Percentiles rank a stretch among this genome's conserved stretches.
These are phyloP conservation scores for Cryptococcus maquisensis DNA, from an alignment of 1,284 basidiomycete species.

Conservation along the genomic window DNA sequence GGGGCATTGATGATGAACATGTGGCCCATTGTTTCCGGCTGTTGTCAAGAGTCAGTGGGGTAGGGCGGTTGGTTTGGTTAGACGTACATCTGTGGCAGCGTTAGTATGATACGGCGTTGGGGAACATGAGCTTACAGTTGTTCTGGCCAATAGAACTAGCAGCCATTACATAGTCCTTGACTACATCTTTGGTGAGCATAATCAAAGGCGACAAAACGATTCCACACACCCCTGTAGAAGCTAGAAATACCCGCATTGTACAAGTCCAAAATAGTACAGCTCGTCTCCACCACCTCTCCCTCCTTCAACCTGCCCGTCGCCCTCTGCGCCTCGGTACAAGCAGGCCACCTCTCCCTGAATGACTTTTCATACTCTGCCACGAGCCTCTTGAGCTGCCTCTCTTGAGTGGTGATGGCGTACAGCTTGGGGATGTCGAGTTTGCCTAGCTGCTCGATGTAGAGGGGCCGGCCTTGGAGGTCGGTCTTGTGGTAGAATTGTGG, in stretches of 20 bases:
- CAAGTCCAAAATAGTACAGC: slow-evolving; percentile 96
- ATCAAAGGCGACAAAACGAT: neutral
- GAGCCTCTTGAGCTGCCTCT: slow-evolving; percentile 84
- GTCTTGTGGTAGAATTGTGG: slow-evolving; percentile 96
- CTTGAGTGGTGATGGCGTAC: slow-evolving; percentile 74
- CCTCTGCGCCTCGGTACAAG: slow-evolving; percentile 55
- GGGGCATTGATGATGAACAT: slow-evolving; percentile 94
- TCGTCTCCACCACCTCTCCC: slow-evolving; percentile 92
- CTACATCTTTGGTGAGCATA: slow-evolving; percentile 38
- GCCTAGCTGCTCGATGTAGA: slow-evolving; percentile 93
- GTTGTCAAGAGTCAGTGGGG: neutral
- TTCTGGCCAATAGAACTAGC: slow-evolving; percentile 83
- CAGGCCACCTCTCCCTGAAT: slow-evolving; percentile 72
- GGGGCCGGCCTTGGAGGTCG: slow-evolving; percentile 91
- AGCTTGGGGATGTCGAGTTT: slow-evolving; percentile 81
- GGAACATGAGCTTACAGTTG: slow-evolving; percentile 54
- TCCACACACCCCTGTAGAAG: slow-evolving; percentile 63
- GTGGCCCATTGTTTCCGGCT: slow-evolving; percentile 92
- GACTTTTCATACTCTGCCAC: slow-evolving; percentile 94
- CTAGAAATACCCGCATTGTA: slow-evolving; percentile 71
- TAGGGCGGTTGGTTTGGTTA: neutral
- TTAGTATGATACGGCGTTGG: neutral
- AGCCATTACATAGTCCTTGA: slow-evolving; percentile 83
- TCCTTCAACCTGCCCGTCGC: slow-evolving; percentile 30
- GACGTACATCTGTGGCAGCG: slow-evolving; percentile 12